Conservation (phyloP, 2,329 filamentous ascomycete genomes). For the Penicillium sp. region DNA sequence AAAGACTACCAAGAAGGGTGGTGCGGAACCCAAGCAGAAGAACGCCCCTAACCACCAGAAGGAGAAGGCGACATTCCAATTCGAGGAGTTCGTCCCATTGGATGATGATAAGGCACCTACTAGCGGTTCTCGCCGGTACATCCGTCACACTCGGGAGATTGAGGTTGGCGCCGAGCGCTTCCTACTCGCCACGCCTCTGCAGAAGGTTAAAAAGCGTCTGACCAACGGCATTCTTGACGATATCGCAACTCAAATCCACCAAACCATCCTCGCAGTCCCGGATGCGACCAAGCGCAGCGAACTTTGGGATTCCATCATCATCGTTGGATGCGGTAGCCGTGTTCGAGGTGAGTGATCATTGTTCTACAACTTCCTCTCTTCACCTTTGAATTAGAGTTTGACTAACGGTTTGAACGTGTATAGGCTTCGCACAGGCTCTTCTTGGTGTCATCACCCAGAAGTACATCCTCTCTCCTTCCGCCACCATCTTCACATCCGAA, state of each 20-base stretch:
- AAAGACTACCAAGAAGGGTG: conserved; percentile 62
- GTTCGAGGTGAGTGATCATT: conserved; percentile 58
- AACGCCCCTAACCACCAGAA: conserved; percentile 65
- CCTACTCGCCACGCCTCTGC: conserved; percentile 57
- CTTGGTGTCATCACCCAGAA: conserved; percentile 78
- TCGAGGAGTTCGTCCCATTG: conserved; percentile 63
- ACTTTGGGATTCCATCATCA: conserved; percentile 90
- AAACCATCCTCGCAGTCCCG: conserved; percentile 79
- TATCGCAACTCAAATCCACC: conserved; percentile 83
- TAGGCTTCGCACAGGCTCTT: conserved; percentile 88
- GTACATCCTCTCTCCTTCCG: conserved; percentile 89
- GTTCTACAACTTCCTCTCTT: neutral
- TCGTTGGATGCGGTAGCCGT: conserved; percentile 84
- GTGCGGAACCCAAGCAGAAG: conserved; percentile 55
- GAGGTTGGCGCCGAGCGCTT: conserved; percentile 69
- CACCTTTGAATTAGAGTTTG: too few relatives aligned
- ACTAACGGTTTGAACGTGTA: conserved; percentile 40
- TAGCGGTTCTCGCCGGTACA: conserved; percentile 58
- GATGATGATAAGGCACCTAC: conserved; percentile 58
- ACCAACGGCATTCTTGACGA: conserved; percentile 75
- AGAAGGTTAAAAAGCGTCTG: conserved; percentile 40
- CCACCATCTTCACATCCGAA: conserved; percentile 96
- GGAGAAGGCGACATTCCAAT: conserved; percentile 65
- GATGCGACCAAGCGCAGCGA: conserved; percentile 83
- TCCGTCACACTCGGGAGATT: conserved; percentile 60